phyloP scores from a whole-genome alignment of 306 rosid genomes.

The Fagus crenata region DNA sequence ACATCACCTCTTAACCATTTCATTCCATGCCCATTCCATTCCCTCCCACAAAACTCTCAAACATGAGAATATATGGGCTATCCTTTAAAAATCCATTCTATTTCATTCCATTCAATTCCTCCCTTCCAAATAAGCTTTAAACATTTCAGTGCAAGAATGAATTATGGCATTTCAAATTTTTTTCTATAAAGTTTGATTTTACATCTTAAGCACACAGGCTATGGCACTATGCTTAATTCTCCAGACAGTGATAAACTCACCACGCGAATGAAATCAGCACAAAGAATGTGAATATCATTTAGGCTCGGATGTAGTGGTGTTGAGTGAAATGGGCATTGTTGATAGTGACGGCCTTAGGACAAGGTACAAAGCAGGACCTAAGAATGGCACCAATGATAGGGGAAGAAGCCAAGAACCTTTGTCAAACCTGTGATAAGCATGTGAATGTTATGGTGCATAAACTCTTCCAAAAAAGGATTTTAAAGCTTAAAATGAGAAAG shows the following conservation, averaged over 20 bases:
- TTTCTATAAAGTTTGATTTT: not conserved
- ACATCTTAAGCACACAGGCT: not conserved
- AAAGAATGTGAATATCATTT: constrained; percentile 23
- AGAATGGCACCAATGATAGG: constrained; percentile 60
- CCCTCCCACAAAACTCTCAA: too few species aligned
- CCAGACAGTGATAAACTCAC: not conserved
- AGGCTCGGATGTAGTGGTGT: constrained; percentile 40
- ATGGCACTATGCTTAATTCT: not conserved
- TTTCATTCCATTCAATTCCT: too few species aligned
- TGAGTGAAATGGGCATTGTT: constrained; percentile 33
- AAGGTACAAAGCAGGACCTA: constrained; percentile 80
- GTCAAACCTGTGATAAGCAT: constrained; percentile 58
- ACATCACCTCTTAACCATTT: too few species aligned
- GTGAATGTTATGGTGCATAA: constrained; percentile 1
- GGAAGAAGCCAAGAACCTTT: constrained; percentile 88
- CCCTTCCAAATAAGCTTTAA: too few species aligned
- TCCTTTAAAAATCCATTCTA: too few species aligned
- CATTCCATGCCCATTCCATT: too few species aligned
- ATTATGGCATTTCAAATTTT: not conserved
- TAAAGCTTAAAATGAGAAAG: not conserved
- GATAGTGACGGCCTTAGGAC: constrained; percentile 60
- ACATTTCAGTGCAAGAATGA: not conserved
- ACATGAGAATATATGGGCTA: too few species aligned
- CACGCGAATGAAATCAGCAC: not conserved
- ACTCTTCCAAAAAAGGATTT: constrained; percentile 2